Percentiles rank a stretch among this genome's conserved stretches.
Evolutionary conservation across 495 filamentous ascomycete genomes (phyloP).

Genomic region (Penicillium paxilli): DNA sequence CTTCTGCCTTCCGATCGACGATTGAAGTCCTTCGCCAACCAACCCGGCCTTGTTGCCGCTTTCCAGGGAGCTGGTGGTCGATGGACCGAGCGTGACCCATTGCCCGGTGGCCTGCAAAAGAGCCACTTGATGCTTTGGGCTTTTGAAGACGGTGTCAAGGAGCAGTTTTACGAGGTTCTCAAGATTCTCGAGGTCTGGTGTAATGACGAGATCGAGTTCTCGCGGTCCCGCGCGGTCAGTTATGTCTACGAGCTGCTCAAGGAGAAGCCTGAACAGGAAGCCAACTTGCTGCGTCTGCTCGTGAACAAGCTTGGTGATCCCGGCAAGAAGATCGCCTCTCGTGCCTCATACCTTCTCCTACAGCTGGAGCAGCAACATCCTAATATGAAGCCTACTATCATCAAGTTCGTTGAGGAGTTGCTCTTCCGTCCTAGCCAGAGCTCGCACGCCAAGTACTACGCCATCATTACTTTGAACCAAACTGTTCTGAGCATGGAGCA

Average conservation of each 20-base stretch:
- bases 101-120: conserved; percentile 70
- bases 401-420: conserved; percentile 83
- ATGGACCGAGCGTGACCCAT: conserved; percentile 65
- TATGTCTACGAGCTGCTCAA: conserved; percentile 87
- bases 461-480: conserved; percentile 94
- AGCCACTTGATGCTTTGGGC: conserved; percentile 84
- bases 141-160: conserved; percentile 93
- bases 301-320: conserved; percentile 96
- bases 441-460: conserved; percentile 88
- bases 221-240: conserved; percentile 78
- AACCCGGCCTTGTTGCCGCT: conserved; percentile 70
- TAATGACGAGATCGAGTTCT: conserved; percentile 90
- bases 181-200: conserved; percentile 89
- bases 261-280: conserved; percentile 96
- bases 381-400: conserved; percentile 86
- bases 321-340: conserved; percentile 90
- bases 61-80: conserved; percentile 55
- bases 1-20: conserved; percentile 81
- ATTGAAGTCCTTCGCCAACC: conserved; percentile 73
- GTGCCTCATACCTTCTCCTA: conserved; percentile 87
- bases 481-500: conserved; percentile 85
- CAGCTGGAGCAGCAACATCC: conserved; percentile 87
- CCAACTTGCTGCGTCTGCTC: conserved; percentile 84
- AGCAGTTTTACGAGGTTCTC: conserved; percentile 84
- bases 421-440: conserved; percentile 85